phyloP scores from a whole-genome alignment of 2,329 filamentous ascomycete species.

The Elsinoe batatas region DNA sequence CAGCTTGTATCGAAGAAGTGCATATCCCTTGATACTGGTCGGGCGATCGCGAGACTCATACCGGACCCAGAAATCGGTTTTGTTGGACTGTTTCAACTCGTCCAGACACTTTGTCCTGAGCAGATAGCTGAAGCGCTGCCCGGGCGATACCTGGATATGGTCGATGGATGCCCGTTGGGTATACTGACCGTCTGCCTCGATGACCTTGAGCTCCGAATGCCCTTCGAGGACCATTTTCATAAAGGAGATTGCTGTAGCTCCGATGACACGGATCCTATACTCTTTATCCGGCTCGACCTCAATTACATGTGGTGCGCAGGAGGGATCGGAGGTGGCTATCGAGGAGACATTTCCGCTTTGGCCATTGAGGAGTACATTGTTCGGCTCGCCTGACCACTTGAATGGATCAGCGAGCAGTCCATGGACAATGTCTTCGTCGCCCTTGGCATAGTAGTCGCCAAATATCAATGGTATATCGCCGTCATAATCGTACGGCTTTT shows the following conservation, averaged over 20 bases:
- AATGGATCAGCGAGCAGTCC: constrained; percentile 44
- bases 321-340: background rate
- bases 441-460: constrained; percentile 48
- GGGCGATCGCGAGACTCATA: constrained; percentile 44
- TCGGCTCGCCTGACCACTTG: constrained; percentile 49
- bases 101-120: constrained; percentile 29
- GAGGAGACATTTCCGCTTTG: constrained; percentile 24
- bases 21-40: constrained; percentile 38
- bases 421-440: constrained; percentile 43
- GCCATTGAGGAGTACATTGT: constrained; percentile 50
- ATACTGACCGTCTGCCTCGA: constrained; percentile 49
- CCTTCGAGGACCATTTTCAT: constrained; percentile 46
- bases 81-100: background rate
- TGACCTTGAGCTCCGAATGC: constrained; percentile 47
- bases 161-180: constrained; percentile 40
- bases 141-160: constrained; percentile 46
- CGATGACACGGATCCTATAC: constrained; percentile 54
- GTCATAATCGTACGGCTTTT: constrained; percentile 49
- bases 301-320: constrained; percentile 38
- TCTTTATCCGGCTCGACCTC: constrained; percentile 50
- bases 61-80: constrained; percentile 34
- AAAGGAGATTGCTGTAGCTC: constrained; percentile 47
- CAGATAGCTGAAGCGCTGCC: constrained; percentile 51
- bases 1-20: constrained; percentile 37
- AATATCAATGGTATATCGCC: constrained; percentile 49